Conservation (phyloP, 2,329 filamentous ascomycete genomes). For the Trichoderma atroviride region DNA sequence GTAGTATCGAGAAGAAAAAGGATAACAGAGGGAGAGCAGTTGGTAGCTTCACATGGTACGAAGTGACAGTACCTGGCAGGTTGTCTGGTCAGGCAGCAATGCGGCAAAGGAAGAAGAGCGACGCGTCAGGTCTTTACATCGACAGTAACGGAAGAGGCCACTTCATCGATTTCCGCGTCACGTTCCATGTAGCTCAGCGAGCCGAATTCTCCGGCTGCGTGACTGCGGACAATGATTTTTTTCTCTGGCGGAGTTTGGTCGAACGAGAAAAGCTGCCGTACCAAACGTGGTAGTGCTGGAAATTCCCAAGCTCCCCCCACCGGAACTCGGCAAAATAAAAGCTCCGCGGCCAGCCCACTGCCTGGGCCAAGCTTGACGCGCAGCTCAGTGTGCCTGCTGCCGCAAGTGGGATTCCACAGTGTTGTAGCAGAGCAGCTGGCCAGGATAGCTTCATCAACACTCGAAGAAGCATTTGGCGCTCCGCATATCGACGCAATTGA, state of each 20-base stretch:
- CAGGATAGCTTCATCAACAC: conserved; percentile 35
- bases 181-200: conserved; percentile 9
- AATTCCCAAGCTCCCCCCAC: conserved; percentile 16
- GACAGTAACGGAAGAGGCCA: conserved; percentile 36
- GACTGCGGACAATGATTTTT: conserved; percentile 1
- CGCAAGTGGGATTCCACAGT: conserved; percentile 30
- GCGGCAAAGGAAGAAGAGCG: neutral
- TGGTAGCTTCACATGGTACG: conserved; percentile 21
- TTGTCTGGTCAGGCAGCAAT: conserved; percentile 5
- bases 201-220: conserved; percentile 22
- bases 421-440: conserved; percentile 43
- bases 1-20: neutral
- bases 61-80: neutral
- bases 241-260: conserved; percentile 8
- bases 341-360: conserved; percentile 30
- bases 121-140: conserved; percentile 11
- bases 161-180: conserved; percentile 33
- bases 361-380: conserved; percentile 41
- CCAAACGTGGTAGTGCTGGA: neutral
- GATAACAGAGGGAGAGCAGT: neutral
- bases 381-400: conserved; percentile 44
- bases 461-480: conserved; percentile 32
- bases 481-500: conserved; percentile 24
- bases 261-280: conserved; percentile 8
- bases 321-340: conserved; percentile 35